A percentile compares a stretch with the other conserved stretches of the same genome.
Evolutionary conservation across 257 asterid genomes (phyloP).

Genomic region (Linderniella brevidens): DNA sequence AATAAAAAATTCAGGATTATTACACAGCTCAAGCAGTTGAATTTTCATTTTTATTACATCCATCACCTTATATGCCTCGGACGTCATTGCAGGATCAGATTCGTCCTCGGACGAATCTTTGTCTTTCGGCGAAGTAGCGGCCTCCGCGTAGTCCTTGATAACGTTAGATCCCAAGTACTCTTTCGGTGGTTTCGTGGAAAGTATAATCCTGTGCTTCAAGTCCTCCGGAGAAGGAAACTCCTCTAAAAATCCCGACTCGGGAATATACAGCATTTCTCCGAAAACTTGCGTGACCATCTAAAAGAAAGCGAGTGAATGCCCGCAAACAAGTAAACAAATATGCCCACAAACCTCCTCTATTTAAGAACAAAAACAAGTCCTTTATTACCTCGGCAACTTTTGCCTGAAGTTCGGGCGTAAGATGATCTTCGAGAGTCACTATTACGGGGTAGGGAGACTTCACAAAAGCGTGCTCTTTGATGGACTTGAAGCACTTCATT

Average conservation of each 20-base stretch:
- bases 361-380: background rate
- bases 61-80: background rate
- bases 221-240: constrained; percentile 79
- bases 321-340: constrained; percentile 1
- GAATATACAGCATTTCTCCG: constrained; percentile 76
- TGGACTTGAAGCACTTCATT: constrained; percentile 59
- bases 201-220: constrained; percentile 50
- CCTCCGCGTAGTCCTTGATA: constrained; percentile 12
- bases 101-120: constrained; percentile 3
- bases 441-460: constrained; percentile 80
- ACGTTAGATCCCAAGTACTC: constrained; percentile 39
- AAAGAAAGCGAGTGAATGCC: background rate
- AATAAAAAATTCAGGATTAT: background rate
- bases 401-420: constrained; percentile 76
- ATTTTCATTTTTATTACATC: background rate
- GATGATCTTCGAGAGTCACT: constrained; percentile 83
- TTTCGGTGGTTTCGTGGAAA: constrained; percentile 91
- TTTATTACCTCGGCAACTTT: constrained; percentile 72
- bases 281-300: constrained; percentile 69
- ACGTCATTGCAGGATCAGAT: background rate
- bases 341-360: background rate
- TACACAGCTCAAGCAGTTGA: background rate
- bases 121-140: constrained; percentile 11
- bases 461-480: constrained; percentile 62
- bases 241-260: constrained; percentile 38